Conservation (phyloP, 805 yeast species). For the Candida dajiaensis region DNA sequence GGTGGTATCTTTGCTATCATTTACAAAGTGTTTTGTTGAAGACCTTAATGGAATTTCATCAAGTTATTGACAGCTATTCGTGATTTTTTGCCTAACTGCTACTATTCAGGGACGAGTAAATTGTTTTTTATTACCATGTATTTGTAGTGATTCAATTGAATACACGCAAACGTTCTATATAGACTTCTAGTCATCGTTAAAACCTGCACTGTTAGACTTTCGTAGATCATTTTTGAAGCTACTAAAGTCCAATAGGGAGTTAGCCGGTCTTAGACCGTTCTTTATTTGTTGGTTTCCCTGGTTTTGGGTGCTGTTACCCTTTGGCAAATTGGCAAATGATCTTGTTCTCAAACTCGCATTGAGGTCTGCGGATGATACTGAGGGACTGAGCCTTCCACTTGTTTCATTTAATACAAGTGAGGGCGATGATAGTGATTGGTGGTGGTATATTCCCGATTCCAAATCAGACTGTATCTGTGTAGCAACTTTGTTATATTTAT, state of each 20-base stretch:
- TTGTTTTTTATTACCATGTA: too few species aligned
- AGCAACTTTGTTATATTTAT: constrained; percentile 16
- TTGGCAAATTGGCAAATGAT: constrained; percentile 18
- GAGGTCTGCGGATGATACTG: constrained; percentile 11
- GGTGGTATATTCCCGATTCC: constrained; percentile 16
- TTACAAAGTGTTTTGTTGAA: background rate
- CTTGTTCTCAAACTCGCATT: constrained; percentile 18
- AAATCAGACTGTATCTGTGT: constrained; percentile 16
- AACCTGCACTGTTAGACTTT: background rate
- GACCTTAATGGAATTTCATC: background rate
- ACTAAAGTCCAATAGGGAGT: constrained; percentile 18
- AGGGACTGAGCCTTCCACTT: constrained; percentile 21
- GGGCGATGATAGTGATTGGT: constrained; percentile 3
- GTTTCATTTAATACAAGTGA: constrained; percentile 3
- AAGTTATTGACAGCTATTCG: too few species aligned
- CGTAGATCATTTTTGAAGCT: constrained; percentile 9
- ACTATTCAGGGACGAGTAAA: too few species aligned
- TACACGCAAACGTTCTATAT: too few species aligned
- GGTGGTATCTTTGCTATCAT: constrained; percentile 2
- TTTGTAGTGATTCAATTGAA: too few species aligned
- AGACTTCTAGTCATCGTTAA: background rate
- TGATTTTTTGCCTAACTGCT: too few species aligned
- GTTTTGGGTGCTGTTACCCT: background rate
- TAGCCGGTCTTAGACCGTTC: constrained; percentile 5
- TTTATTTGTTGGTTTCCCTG: background rate